These are phyloP conservation scores for Gossypioides kirkii DNA, from an alignment of 345 rosid species.

Conservation along the genomic window DNA sequence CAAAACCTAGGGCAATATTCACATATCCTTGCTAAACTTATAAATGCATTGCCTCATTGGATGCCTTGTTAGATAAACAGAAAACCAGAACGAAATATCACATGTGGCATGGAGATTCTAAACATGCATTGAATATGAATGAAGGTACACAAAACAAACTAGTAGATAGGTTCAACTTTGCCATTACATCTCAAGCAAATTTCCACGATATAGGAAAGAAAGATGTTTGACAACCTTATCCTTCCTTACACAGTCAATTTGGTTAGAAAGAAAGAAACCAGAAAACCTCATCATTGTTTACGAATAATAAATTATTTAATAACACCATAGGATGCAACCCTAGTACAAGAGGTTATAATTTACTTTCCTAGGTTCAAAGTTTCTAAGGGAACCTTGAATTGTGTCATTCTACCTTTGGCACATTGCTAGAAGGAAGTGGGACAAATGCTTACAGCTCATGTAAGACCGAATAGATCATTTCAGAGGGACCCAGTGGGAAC, in stretches of 20 bases:
- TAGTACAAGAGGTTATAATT: neutral
- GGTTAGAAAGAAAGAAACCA: neutral
- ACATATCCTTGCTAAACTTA: neutral
- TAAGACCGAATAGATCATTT: neutral
- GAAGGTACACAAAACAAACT: neutral
- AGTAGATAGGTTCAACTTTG: neutral
- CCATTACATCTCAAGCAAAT: neutral
- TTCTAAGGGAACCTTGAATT: neutral
- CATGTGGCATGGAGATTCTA: neutral
- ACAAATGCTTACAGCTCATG: neutral
- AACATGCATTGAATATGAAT: neutral
- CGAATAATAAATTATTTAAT: neutral
- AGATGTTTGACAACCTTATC: neutral
- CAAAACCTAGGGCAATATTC: neutral
- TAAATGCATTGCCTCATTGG: neutral
- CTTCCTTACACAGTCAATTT: neutral
- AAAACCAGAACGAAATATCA: neutral
- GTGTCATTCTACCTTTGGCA: neutral
- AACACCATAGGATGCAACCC: neutral
- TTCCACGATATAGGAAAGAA: neutral
- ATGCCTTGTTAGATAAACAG: neutral
- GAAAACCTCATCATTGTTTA: neutral
- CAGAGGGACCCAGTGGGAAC: conserved; percentile 7
- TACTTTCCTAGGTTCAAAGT: neutral
- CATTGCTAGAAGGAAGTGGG: neutral